phyloP scores from a whole-genome alignment of 2,329 filamentous ascomycete species.

The Tolypocladium tropicale region DNA sequence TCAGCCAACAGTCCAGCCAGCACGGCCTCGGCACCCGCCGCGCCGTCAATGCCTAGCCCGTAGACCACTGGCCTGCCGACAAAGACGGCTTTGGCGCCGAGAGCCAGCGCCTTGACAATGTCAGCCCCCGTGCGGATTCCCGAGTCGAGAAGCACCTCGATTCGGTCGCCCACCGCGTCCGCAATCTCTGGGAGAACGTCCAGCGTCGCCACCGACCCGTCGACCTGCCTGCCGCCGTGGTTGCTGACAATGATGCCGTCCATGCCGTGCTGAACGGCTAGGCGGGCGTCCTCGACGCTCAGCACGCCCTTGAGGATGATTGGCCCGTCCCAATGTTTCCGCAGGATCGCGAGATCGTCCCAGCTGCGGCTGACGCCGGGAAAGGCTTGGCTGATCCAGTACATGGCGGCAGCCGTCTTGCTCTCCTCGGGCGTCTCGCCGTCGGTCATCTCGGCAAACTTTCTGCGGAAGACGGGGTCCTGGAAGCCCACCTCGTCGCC shows the following conservation, averaged over 20 bases:
- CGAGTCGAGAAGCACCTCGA: conserved; percentile 44
- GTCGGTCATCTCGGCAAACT: conserved; percentile 22
- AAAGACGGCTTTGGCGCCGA: conserved; percentile 29
- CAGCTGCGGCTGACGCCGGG: conserved; percentile 39
- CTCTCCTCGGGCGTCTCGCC: conserved; percentile 37
- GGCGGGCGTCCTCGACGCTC: conserved; percentile 27
- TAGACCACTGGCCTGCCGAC: conserved; percentile 31
- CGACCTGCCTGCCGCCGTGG: conserved; percentile 31
- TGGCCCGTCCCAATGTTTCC: conserved; percentile 48
- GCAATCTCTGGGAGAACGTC: conserved; percentile 34
- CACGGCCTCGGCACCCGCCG: conserved; percentile 44
- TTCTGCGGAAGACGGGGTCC: conserved; percentile 51
- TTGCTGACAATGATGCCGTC: conserved; percentile 31
- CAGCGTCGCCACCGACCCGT: conserved; percentile 37
- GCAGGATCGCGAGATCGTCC: conserved; percentile 50
- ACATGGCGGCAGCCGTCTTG: conserved; percentile 34
- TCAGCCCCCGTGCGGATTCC: conserved; percentile 30
- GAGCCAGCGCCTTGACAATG: conserved; percentile 27
- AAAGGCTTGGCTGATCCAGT: conserved; percentile 44
- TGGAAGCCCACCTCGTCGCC: conserved; percentile 54
- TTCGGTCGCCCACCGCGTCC: conserved; percentile 45
- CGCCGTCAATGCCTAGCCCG: conserved; percentile 23
- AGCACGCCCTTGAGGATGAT: conserved; percentile 31
- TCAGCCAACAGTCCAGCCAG: conserved; percentile 30
- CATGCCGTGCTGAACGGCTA: conserved; percentile 24